Evolutionary conservation across 495 filamentous ascomycete species (phyloP), one percentile per base, ranked within the genome.

Genomic region (Daldinia caldariorum): DNA sequence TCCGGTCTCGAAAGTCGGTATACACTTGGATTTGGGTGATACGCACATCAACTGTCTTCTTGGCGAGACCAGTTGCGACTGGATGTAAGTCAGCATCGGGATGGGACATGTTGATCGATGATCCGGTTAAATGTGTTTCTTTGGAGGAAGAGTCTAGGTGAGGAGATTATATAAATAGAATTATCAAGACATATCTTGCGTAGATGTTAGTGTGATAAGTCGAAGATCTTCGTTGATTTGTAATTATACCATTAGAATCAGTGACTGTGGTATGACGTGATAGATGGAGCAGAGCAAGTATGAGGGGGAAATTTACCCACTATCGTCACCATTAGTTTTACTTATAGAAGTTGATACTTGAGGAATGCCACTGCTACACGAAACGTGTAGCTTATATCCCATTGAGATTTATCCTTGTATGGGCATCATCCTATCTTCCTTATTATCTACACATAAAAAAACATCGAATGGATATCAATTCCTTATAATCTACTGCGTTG

Each of bases 1-100:
- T 22, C 8, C 20, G 12, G 9, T 6, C 18, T 9, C 3, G 7
- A 20, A 20, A 20, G 4, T 18, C 0, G 3, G 4, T 38, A 37
- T 56, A 37, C 5, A 18, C 4, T 22, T 5, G 12, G 1, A 18
- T 18, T 38, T 12, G 12, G 1, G 18, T 18, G 9, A 53, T 20
- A 43, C 64, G 43, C 70, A 75, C 76, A 31, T 73, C 51, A 14
- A 73, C 70, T 6, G 66, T 70, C 47, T 60, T 60, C 73, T 73
- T 73, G 2, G 86, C 87, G 6, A 77, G 77, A 18, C 87, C 85
- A 4, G 83, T 87, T n/a, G 87, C 86, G 64, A 81, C 79, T 0
- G 86, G 83, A 66, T 86, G 77, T 12, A 88, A 69, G 55, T 87
- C 63, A 6, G 85, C 78, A 69, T 88, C 86, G 14, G 81, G 73